A percentile compares a stretch with the other conserved stretches of the same genome.
These are phyloP conservation scores for Santalum album DNA, from an alignment of 164 flowering plant species.

Conservation along the genomic window DNA sequence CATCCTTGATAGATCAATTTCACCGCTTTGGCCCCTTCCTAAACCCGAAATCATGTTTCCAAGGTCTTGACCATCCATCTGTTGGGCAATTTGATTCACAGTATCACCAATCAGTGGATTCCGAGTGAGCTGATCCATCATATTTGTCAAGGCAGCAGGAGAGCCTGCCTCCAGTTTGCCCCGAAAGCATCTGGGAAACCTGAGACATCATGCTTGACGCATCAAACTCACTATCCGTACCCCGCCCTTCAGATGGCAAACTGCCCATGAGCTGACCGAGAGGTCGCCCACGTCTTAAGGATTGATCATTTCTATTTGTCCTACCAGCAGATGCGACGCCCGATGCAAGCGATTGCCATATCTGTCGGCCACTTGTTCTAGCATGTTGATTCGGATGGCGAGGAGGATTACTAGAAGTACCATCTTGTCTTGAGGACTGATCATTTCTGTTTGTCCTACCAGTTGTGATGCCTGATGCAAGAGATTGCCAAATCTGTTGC, in stretches of 20 bases:
- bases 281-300: too few relatives aligned
- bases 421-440: constrained; percentile 11
- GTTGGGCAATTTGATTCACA: constrained; percentile 70
- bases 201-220: constrained; percentile 58
- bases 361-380: too few relatives aligned
- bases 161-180: constrained; percentile 79
- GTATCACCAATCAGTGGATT: constrained; percentile 69
- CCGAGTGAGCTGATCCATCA: constrained; percentile 71
- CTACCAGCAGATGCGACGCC: too few relatives aligned
- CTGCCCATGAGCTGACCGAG: constrained; percentile 15
- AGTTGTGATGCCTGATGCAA: constrained; percentile 29
- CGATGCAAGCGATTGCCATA: too few relatives aligned
- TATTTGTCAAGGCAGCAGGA: constrained; percentile 62
- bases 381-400: too few relatives aligned
- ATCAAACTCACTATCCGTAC: constrained; percentile 38
- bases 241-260: constrained; percentile 18
- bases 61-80: constrained; percentile 55
- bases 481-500: constrained; percentile 51
- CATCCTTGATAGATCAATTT: constrained; percentile 72
- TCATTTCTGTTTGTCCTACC: constrained; percentile 16
- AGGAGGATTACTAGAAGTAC: too few relatives aligned
- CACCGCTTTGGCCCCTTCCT: constrained; percentile 59
- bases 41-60: constrained; percentile 52
- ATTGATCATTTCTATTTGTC: too few relatives aligned
- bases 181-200: constrained; percentile 50